Conservation (phyloP, 2,329 filamentous ascomycete genomes). For the Penicillium crustosum region DNA sequence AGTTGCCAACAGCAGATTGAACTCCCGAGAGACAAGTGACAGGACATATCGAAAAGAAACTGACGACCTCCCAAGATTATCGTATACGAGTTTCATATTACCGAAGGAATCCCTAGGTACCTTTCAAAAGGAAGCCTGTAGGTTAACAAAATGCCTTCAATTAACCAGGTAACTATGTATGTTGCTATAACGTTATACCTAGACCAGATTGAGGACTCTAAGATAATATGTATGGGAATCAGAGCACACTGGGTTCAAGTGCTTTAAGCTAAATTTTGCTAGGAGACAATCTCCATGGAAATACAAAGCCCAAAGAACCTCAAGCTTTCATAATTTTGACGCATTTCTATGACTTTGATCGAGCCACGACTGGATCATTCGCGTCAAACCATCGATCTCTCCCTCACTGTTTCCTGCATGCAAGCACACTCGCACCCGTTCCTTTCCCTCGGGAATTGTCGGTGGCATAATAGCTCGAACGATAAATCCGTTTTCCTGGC, state of each 20-base stretch:
- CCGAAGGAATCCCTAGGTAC: background rate
- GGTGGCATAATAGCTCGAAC: constrained; percentile 68
- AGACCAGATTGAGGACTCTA: background rate
- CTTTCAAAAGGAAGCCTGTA: background rate
- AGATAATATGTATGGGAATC: background rate
- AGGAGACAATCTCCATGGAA: background rate
- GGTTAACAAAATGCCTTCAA: background rate
- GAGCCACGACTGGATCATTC: constrained; percentile 53
- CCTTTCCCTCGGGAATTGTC: constrained; percentile 63
- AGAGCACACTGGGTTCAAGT: background rate
- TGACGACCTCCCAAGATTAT: background rate
- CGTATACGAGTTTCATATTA: background rate
- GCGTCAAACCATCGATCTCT: constrained; percentile 57
- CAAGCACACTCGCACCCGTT: constrained; percentile 66
- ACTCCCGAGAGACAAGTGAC: no score
- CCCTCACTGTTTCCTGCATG: constrained; percentile 64
- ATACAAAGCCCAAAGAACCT: background rate
- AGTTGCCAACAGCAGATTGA: no score
- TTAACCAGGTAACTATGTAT: background rate
- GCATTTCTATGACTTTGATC: constrained; percentile 4
- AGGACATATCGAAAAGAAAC: no score
- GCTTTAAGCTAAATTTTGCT: background rate
- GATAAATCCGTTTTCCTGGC: constrained; percentile 59
- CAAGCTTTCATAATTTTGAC: constrained; percentile 6
- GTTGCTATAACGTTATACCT: background rate